Evolutionary conservation across 495 filamentous ascomycete genomes (phyloP), one percentile per base, ranked within the genome.

Genomic region (Daldinia grandis): DNA sequence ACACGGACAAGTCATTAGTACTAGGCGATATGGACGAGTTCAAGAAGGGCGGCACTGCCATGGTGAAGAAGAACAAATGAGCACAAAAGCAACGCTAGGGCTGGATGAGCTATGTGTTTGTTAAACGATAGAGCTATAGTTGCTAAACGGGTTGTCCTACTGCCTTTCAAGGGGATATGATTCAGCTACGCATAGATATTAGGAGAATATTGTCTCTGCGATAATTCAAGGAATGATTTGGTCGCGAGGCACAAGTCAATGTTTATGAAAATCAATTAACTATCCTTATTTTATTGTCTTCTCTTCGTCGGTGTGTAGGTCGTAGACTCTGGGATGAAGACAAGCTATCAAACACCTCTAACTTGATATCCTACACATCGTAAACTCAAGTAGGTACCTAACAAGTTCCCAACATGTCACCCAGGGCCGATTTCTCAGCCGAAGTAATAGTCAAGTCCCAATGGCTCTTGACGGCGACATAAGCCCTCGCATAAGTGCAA

Each of bases 21-120:
- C 78, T 98, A 40, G 92, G 91, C 1, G 93, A 97, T 35, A 81
- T 97, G 78, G 73, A 88, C 0, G 94, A 97, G 60, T 94, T 97
- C 81, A 96, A 93, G 78, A 80, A 79, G 68, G 85, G 86, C 42
- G 94, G 94, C 25, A 92, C 91, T 5, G 90, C 94, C 35, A 92
- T 98, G 58, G 94, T 97, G 76, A 97, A 96, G 81, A 74, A 53
- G 56, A 74, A 51, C 28, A 64, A 58, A 7, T 73, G 33, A 68
- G 21, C 15, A 37, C 3, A 19, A 25, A 14, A n/a, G 17, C 21
- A 28, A 42, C 7, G 15, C 17, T 33, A 19, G 27, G 42, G 12
- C 0, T 50, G 8, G 51, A 19, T 30, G 37, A 30, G 44, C 31
- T 33, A 17, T 51, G 57, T 24, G 38, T 42, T 64, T 17, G 37